phyloP scores from a whole-genome alignment of 164 flowering plant genomes.

The Vitis riparia region DNA sequence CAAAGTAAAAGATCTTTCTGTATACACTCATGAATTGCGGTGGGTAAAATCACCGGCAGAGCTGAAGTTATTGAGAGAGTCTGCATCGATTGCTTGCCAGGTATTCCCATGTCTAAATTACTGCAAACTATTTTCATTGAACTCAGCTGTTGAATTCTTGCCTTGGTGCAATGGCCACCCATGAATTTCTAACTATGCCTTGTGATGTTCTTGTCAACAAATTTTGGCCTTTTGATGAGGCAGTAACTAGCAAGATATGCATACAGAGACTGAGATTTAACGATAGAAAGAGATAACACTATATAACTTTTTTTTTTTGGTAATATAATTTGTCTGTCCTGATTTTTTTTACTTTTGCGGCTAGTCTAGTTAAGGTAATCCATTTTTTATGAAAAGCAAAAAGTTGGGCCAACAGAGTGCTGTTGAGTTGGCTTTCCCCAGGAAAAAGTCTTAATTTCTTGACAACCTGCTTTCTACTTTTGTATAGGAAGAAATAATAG shows the following conservation, averaged over 20 bases:
- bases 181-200: neutral
- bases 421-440: neutral
- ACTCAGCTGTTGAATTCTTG: neutral
- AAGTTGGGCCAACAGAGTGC: neutral
- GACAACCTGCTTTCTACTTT: too few species aligned
- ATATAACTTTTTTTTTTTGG: too few species aligned
- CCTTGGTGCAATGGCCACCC: neutral
- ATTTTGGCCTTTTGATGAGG: neutral
- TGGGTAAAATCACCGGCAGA: slow-evolving; percentile 90
- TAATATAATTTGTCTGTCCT: too few species aligned
- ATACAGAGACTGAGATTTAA: neutral
- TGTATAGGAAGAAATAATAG: too few species aligned
- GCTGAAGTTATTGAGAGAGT: slow-evolving; percentile 75
- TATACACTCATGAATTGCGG: slow-evolving; percentile 63
- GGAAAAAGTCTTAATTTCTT: neutral
- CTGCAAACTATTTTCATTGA: neutral
- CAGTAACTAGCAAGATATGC: neutral
- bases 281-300: neutral
- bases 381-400: neutral
- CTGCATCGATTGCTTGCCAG: slow-evolving; percentile 93
- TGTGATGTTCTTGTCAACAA: slow-evolving; percentile 1
- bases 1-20: slow-evolving; percentile 65
- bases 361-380: too few species aligned
- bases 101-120: slow-evolving; percentile 30
- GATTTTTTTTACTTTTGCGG: too few species aligned